A percentile compares a stretch with the other conserved stretches of the same genome.
These are phyloP conservation scores for Luffa acutangula DNA, from an alignment of 306 rosid genomes.

Conservation along the genomic window DNA sequence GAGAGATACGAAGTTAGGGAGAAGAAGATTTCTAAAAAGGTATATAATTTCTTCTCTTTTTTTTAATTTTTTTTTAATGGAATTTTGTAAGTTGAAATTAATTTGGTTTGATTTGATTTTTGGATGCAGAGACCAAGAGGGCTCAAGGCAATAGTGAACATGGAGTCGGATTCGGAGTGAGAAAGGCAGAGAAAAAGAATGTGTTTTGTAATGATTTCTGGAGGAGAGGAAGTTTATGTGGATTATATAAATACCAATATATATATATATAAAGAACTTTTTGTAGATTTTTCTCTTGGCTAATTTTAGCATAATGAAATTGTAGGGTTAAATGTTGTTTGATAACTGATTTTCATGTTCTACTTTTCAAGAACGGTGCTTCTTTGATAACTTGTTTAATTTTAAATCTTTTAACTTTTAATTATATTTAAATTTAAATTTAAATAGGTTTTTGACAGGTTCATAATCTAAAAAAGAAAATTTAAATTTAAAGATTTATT, in stretches of 20 bases:
- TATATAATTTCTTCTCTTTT: slow-evolving; percentile 6
- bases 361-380: no score
- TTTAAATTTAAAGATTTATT: no score
- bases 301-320: not conserved
- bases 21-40: slow-evolving; percentile 84
- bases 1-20: slow-evolving; percentile 93
- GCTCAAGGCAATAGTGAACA: slow-evolving; percentile 75
- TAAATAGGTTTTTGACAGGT: no score
- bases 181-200: not conserved
- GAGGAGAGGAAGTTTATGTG: not conserved
- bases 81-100: not conserved
- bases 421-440: no score
- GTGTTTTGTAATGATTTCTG: not conserved
- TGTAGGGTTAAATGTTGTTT: not conserved
- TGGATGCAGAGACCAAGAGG: slow-evolving; percentile 76
- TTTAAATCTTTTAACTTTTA: no score
- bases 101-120: not conserved
- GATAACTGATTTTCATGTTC: no score
- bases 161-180: slow-evolving; percentile 70
- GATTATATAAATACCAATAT: not conserved
- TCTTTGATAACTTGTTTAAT: no score
- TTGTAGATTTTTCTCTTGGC: not conserved
- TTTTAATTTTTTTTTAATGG: not conserved
- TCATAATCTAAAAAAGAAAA: no score
- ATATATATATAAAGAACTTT: not conserved